phyloP scores from a whole-genome alignment of 2,329 filamentous ascomycete genomes.

The Colletotrichum sp. region DNA sequence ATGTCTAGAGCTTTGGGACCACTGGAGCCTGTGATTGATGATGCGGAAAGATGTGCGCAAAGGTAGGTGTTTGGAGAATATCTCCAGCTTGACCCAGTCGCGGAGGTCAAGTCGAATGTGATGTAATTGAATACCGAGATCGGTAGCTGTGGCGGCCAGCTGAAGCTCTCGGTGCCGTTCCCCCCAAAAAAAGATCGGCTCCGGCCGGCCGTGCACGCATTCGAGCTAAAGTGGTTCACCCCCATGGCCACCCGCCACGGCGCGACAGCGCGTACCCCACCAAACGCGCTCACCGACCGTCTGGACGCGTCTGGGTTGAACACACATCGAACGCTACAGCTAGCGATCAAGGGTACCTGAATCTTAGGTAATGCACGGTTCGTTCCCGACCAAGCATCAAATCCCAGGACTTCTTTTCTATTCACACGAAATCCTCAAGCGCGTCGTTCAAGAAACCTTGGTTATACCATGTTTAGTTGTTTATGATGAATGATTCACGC shows the following conservation, averaged over 20 bases:
- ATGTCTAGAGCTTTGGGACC: background rate
- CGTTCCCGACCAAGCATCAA: background rate
- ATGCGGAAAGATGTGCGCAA: background rate
- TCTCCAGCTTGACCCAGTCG: background rate
- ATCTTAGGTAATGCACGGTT: constrained; percentile 10
- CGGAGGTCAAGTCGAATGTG: background rate
- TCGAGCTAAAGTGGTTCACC: constrained; percentile 5
- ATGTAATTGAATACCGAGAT: background rate
- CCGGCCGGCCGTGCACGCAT: constrained; percentile 2
- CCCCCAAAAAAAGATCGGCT: background rate
- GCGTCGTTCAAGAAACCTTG: background rate
- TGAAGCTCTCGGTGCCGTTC: background rate
- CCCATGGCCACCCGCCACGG: background rate
- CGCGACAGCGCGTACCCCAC: constrained; percentile 7
- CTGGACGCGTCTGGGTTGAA: constrained; percentile 11
- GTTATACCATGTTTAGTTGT: background rate
- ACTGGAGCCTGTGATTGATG: background rate
- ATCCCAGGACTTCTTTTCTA: background rate
- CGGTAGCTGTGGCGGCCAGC: background rate
- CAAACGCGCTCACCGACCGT: constrained; percentile 10
- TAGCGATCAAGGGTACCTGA: background rate
- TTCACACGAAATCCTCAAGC: background rate
- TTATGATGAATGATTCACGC: constrained; percentile 24
- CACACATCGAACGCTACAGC: background rate
- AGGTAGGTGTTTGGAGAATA: background rate